Percentiles rank a stretch among this genome's conserved stretches.
These are phyloP conservation scores for Hymenoscyphus occultus DNA, from an alignment of 2,329 filamentous ascomycete genomes.

Conservation along the genomic window DNA sequence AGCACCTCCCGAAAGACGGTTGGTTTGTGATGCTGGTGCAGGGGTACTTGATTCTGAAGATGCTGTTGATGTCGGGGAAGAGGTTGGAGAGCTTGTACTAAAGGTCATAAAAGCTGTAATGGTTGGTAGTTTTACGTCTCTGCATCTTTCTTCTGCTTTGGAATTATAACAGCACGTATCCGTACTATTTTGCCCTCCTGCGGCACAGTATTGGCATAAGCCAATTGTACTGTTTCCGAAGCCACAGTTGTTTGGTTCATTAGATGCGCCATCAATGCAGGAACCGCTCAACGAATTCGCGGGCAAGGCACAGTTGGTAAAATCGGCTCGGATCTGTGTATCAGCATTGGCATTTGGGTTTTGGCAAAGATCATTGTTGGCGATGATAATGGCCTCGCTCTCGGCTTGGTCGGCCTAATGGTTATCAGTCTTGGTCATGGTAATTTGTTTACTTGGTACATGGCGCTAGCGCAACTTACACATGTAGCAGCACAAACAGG, in stretches of 20 bases:
- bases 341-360: constrained; percentile 63
- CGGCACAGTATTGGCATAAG: constrained; percentile 81
- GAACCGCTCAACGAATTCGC: constrained; percentile 71
- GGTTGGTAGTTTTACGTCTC: constrained; percentile 72
- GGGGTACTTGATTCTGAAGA: constrained; percentile 20
- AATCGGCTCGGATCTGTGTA: constrained; percentile 83
- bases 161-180: constrained; percentile 92
- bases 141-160: constrained; percentile 69
- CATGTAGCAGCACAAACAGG: constrained; percentile 90
- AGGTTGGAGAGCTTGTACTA: constrained; percentile 47
- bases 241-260: constrained; percentile 86
- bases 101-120: constrained; percentile 68
- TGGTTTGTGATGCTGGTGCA: constrained; percentile 13
- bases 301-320: constrained; percentile 82
- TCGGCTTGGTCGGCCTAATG: constrained; percentile 73
- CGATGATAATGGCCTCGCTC: constrained; percentile 81
- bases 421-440: constrained; percentile 32
- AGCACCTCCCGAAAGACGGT: constrained; percentile 71
- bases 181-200: constrained; percentile 83
- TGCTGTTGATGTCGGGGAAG: constrained; percentile 41
- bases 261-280: constrained; percentile 74
- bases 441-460: constrained; percentile 2
- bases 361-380: constrained; percentile 70
- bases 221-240: constrained; percentile 70
- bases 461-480: constrained; percentile 48